phyloP scores from a whole-genome alignment of 2,329 filamentous ascomycete genomes.

The Colletotrichum sp. region DNA sequence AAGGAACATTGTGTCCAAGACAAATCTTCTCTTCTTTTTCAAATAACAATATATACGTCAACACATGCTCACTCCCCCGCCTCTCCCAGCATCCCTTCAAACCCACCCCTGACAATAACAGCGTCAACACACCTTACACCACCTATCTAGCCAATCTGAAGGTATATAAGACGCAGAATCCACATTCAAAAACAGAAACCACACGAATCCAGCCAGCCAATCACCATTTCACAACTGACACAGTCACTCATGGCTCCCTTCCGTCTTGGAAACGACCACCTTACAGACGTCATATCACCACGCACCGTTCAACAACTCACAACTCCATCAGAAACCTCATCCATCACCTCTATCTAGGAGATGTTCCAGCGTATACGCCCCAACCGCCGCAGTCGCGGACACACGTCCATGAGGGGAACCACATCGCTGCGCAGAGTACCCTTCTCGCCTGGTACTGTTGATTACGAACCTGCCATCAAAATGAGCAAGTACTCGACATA shows the following conservation, averaged over 20 bases:
- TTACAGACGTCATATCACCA: background rate
- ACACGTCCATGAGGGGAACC: too few species aligned
- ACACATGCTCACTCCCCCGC: too few species aligned
- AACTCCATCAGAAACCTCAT: accelerated
- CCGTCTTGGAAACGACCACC: background rate
- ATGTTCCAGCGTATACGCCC: accelerated
- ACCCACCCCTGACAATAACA: too few species aligned
- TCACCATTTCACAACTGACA: too few species aligned
- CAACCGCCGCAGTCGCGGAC: too few species aligned
- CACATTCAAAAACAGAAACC: too few species aligned
- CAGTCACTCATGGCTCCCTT: background rate
- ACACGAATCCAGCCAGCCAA: accelerated
- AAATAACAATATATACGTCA: too few species aligned
- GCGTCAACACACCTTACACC: too few species aligned
- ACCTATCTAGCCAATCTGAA: background rate
- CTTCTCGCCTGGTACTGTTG: background rate
- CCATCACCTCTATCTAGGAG: background rate
- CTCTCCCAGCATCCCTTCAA: too few species aligned
- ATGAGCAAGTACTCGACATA: accelerated
- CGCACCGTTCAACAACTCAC: accelerated
- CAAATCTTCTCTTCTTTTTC: too few species aligned
- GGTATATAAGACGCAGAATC: background rate
- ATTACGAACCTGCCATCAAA: background rate
- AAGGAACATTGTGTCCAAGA: too few species aligned
- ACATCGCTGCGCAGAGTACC: too few species aligned